Evolutionary conservation across 805 yeast genomes (phyloP).

Genomic region (Ogataea pini): DNA sequence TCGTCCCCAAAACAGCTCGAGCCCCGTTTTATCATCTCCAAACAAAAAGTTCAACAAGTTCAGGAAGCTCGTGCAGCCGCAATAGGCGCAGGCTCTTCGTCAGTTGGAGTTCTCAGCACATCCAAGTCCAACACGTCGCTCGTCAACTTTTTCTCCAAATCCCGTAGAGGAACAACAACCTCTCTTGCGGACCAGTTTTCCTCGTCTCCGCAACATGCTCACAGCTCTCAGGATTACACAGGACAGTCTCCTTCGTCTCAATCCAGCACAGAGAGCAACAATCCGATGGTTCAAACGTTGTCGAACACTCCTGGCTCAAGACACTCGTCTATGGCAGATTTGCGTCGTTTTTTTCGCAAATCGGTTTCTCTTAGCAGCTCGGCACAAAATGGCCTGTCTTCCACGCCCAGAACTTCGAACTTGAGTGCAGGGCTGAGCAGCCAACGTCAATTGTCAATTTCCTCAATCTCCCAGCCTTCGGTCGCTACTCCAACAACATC

Average conservation of each 20-base stretch:
- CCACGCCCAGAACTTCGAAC: constrained; percentile 34
- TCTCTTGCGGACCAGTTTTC: constrained; percentile 25
- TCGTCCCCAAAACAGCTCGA: constrained; percentile 62
- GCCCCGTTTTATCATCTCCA: constrained; percentile 80
- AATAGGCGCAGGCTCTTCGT: constrained; percentile 10
- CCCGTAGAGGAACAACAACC: constrained; percentile 42
- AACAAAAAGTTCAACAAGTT: constrained; percentile 64
- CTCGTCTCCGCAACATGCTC: constrained; percentile 36
- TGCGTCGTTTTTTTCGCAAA: constrained; percentile 70
- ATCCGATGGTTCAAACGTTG: background rate
- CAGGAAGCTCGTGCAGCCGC: constrained; percentile 45
- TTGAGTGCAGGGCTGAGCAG: constrained; percentile 38
- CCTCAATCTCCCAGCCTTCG: constrained; percentile 15
- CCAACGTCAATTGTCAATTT: constrained; percentile 29
- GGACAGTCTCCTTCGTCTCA: constrained; percentile 35
- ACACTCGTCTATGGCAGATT: constrained; percentile 78
- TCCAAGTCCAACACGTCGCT: constrained; percentile 47
- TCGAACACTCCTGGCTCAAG: constrained; percentile 45
- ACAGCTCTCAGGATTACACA: constrained; percentile 29
- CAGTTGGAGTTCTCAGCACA: constrained; percentile 13
- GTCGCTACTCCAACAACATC: constrained; percentile 16
- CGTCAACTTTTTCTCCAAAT: constrained; percentile 51
- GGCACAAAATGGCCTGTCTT: constrained; percentile 20
- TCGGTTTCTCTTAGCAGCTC: constrained; percentile 28
- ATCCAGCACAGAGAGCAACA: constrained; percentile 30